These are phyloP conservation scores for Hyaloscypha hepaticicola DNA, from an alignment of 495 filamentous ascomycete genomes.

Conservation along the genomic window DNA sequence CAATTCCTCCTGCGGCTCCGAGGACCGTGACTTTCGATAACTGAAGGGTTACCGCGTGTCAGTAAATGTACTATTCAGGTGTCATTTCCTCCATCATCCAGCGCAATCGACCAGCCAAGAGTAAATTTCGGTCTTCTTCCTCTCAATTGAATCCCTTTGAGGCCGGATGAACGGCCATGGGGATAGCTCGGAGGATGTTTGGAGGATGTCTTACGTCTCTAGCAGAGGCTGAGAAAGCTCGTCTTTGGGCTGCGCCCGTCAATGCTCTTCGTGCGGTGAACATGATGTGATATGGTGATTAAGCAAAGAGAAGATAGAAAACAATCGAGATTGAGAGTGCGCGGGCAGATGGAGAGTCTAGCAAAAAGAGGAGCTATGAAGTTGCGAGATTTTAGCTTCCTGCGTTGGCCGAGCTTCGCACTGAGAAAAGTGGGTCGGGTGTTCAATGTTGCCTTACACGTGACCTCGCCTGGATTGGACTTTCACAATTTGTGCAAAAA, in stretches of 20 bases:
- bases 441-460: neutral
- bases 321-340: conserved; percentile 9
- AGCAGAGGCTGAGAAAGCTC: conserved; percentile 92
- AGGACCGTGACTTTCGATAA: conserved; percentile 95
- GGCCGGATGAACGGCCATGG: conserved; percentile 2
- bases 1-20: conserved; percentile 95
- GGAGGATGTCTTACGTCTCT: conserved; percentile 63
- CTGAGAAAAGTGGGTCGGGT: neutral
- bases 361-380: conserved; percentile 8
- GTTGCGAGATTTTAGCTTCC: conserved; percentile 3
- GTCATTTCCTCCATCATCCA: neutral
- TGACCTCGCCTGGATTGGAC: neutral
- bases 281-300: conserved; percentile 53
- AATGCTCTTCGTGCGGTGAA: conserved; percentile 73
- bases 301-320: conserved; percentile 5
- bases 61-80: conserved; percentile 32
- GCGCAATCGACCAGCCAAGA: neutral
- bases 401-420: conserved; percentile 9
- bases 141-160: neutral
- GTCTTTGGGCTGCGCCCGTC: conserved; percentile 66
- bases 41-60: conserved; percentile 48
- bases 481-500: neutral
- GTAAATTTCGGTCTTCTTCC: neutral
- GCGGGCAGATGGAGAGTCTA: conserved; percentile 16
- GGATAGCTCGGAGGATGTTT: conserved; percentile 9